Conservation (phyloP, 345 rosid species). For the Pistacia atlantica region DNA sequence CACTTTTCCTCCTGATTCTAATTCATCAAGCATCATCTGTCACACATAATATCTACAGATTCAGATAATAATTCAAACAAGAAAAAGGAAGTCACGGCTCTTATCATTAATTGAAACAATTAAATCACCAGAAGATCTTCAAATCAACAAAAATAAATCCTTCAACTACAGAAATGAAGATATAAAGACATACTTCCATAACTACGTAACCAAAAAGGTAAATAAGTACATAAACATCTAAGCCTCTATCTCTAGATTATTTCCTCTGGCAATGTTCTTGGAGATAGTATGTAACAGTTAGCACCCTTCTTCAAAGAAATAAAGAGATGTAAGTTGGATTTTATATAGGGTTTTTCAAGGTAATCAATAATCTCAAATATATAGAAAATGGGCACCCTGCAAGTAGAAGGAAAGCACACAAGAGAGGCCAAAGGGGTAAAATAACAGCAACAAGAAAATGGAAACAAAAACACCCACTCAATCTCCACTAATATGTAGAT, state of each 20-base stretch:
- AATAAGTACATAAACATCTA: background rate
- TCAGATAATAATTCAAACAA: conserved; percentile 2
- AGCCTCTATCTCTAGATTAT: background rate
- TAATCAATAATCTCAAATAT: background rate
- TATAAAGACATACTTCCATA: background rate
- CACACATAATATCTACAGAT: conserved; percentile 1
- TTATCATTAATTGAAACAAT: background rate
- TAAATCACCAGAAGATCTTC: background rate
- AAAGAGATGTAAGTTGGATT: background rate
- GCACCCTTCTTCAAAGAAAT: background rate
- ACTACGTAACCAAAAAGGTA: too few relatives aligned
- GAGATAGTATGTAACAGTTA: background rate
- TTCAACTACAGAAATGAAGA: background rate
- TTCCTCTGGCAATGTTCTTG: background rate
- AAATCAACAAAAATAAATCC: background rate
- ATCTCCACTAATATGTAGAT: background rate
- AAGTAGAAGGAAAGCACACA: background rate
- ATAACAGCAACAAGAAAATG: background rate
- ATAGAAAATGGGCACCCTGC: background rate
- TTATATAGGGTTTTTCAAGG: background rate
- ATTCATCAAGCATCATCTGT: conserved; percentile 87
- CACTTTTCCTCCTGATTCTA: conserved; percentile 75
- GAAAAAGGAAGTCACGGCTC: background rate
- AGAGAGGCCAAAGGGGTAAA: background rate
- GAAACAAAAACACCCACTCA: background rate